Evolutionary conservation across 352 stramenopile species (phyloP).

Genomic region (Globisporangium sylvaticum): DNA sequence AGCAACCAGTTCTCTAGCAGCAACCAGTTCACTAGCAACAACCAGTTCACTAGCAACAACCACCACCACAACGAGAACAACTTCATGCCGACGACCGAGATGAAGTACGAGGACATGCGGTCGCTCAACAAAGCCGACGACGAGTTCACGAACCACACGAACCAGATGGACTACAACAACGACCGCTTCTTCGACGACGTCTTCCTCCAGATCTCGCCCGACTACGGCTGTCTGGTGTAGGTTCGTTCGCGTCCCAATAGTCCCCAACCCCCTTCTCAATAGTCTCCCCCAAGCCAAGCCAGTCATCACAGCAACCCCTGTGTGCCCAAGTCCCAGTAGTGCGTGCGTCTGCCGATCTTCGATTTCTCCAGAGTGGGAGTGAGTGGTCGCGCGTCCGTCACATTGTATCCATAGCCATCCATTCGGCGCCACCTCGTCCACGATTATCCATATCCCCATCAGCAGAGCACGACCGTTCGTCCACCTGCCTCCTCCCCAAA

Average conservation of each 20-base stretch:
- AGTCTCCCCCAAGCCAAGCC: background rate
- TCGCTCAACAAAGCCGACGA: constrained; percentile 44
- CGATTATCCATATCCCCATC: background rate
- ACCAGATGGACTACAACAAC: constrained; percentile 61
- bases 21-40: too few relatives aligned
- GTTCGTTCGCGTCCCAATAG: background rate
- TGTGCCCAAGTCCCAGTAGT: background rate
- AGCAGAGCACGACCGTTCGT: background rate
- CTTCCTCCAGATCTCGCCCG: constrained; percentile 71
- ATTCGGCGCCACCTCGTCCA: background rate
- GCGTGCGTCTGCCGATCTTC: background rate
- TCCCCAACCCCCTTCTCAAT: background rate
- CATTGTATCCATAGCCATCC: background rate
- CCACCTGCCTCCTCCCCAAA: background rate
- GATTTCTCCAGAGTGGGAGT: background rate
- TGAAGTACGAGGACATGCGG: constrained; percentile 55
- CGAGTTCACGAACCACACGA: constrained; percentile 40
- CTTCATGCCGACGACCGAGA: constrained; percentile 31
- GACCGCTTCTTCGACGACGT: constrained; percentile 76
- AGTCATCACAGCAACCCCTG: background rate
- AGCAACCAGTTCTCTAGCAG: background rate
- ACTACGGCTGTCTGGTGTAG: constrained; percentile 71
- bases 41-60: background rate
- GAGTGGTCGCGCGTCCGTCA: background rate
- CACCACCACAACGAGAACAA: constrained; percentile 8